Conservation (phyloP, 2,329 filamentous ascomycete species). For the Colletotrichum tabaci region DNA sequence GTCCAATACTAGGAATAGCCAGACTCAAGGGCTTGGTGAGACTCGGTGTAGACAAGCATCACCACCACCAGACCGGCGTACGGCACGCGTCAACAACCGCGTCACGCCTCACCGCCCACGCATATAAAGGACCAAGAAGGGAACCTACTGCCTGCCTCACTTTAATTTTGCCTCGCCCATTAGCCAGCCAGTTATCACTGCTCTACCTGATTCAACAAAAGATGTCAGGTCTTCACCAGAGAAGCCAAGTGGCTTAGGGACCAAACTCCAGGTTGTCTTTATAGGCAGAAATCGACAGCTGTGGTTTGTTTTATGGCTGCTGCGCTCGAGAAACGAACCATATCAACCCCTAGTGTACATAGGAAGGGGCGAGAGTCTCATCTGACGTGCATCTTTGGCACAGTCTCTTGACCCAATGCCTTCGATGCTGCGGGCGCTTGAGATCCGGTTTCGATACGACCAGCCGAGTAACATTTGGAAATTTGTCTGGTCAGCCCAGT, state of each 20-base stretch:
- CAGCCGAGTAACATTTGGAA: not conserved
- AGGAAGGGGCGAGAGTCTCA: not conserved
- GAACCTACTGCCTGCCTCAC: too few relatives aligned
- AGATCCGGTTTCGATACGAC: conserved; percentile 10
- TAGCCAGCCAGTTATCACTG: too few relatives aligned
- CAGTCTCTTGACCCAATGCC: conserved; percentile 3
- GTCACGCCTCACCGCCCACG: too few relatives aligned
- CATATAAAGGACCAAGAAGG: too few relatives aligned
- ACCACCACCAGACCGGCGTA: too few relatives aligned
- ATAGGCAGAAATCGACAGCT: not conserved
- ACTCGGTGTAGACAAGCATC: too few relatives aligned
- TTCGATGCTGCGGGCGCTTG: conserved; percentile 6
- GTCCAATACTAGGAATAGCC: too few relatives aligned
- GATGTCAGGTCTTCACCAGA: not conserved
- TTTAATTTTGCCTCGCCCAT: too few relatives aligned
- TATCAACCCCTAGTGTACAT: not conserved
- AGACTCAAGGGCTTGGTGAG: too few relatives aligned
- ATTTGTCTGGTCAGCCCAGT: not conserved
- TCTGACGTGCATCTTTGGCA: not conserved
- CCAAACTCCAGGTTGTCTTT: not conserved
- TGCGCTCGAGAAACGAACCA: too few relatives aligned
- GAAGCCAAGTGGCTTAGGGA: not conserved
- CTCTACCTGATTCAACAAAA: not conserved
- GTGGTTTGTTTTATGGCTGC: conserved; percentile 8
- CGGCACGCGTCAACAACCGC: too few relatives aligned